Percentiles rank a stretch among this genome's conserved stretches.
phyloP scores from a whole-genome alignment of 2,329 filamentous ascomycete genomes.

The Rhynchosporium secalis region DNA sequence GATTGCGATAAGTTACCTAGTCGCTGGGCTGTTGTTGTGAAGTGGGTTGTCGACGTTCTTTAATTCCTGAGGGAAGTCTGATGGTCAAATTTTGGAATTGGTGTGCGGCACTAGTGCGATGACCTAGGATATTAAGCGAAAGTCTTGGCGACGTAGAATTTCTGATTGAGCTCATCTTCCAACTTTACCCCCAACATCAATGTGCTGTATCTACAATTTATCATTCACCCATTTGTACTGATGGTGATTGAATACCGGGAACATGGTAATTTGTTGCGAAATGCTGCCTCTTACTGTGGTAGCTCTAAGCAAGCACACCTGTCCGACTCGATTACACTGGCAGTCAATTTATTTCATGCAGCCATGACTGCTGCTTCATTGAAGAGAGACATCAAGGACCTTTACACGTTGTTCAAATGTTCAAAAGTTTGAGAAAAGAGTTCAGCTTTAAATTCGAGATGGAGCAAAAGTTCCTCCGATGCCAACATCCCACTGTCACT shows the following conservation, averaged over 20 bases:
- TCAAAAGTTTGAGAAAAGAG: background rate
- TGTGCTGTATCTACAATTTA: background rate
- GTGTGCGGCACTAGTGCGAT: constrained; percentile 17
- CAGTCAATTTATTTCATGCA: no score
- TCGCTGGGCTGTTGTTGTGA: constrained; percentile 39
- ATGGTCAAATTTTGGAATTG: constrained; percentile 15
- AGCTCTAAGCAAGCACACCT: no score
- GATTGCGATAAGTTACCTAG: constrained; percentile 55
- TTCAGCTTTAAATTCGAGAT: background rate
- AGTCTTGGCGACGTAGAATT: background rate
- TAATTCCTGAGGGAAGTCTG: constrained; percentile 20
- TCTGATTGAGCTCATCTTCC: background rate
- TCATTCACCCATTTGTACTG: background rate
- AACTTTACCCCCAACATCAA: background rate
- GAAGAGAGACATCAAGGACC: no score
- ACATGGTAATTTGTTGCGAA: no score
- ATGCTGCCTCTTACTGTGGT: no score
- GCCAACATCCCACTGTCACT: background rate
- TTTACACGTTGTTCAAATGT: no score
- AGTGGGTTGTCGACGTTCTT: constrained; percentile 38
- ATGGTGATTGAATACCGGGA: no score
- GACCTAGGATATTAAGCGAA: constrained; percentile 7
- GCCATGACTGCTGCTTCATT: no score
- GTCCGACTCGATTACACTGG: no score
- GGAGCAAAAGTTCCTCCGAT: background rate